A percentile compares a stretch with the other conserved stretches of the same genome.
These are phyloP conservation scores for Clitopilus hobsonii DNA, from an alignment of 768 basidiomycete species.

Conservation along the genomic window DNA sequence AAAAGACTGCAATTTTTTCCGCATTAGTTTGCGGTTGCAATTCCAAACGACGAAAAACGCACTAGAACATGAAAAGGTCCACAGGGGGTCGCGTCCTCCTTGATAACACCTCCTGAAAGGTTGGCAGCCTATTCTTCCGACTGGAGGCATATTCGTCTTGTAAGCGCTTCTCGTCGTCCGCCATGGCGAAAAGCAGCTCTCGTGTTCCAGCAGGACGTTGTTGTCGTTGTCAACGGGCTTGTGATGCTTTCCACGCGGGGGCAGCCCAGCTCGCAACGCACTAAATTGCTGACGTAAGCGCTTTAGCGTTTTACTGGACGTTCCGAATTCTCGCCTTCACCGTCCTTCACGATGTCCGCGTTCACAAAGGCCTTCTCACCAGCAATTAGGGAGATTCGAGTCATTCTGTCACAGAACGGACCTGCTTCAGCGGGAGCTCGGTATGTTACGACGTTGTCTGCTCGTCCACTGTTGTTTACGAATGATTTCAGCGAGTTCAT, in stretches of 20 bases:
- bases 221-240: constrained; percentile 24
- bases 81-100: constrained; percentile 91
- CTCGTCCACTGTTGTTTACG: neutral
- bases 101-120: constrained; percentile 87
- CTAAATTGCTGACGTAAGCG: constrained; percentile 28
- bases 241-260: constrained; percentile 17
- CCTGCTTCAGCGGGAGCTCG: constrained; percentile 75
- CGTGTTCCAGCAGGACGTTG: constrained; percentile 7
- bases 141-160: constrained; percentile 74
- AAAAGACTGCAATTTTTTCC: constrained; percentile 62
- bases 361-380: constrained; percentile 72
- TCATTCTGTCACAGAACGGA: constrained; percentile 76
- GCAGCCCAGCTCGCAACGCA: constrained; percentile 15
- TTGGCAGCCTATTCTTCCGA: constrained; percentile 76
- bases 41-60: constrained; percentile 30
- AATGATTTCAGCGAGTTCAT: constrained; percentile 65
- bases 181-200: constrained; percentile 29
- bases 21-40: neutral
- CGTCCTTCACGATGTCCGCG: constrained; percentile 40
- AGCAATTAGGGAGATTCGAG: constrained; percentile 73
- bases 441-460: constrained; percentile 31
- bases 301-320: constrained; percentile 5
- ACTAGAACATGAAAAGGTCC: constrained; percentile 99
- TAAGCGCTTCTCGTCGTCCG: constrained; percentile 51
- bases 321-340: constrained; percentile 9